Evolutionary conservation across 768 basidiomycete genomes (phyloP).

Genomic region (Hygrophoropsis aurantiaca): DNA sequence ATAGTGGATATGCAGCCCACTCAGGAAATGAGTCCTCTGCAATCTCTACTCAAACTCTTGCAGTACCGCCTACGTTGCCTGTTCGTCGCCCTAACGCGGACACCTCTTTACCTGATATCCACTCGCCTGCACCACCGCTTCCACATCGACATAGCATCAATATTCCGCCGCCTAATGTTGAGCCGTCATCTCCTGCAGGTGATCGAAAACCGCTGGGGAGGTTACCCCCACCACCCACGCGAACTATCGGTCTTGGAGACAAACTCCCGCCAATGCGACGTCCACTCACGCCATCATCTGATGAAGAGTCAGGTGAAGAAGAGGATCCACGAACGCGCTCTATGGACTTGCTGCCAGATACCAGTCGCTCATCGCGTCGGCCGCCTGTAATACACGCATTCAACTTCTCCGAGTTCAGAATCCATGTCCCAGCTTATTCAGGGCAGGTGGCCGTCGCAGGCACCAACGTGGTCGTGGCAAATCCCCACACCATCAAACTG

Average conservation of each 20-base stretch:
- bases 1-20: constrained; percentile 1
- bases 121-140: constrained; percentile 9
- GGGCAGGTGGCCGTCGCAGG: constrained; percentile 60
- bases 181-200: constrained; percentile 15
- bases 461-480: constrained; percentile 55
- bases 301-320: constrained; percentile 61
- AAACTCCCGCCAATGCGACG: constrained; percentile 66
- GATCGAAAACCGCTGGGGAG: constrained; percentile 32
- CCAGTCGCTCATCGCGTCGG: constrained; percentile 63
- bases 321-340: constrained; percentile 50
- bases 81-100: constrained; percentile 24
- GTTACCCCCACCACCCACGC: constrained; percentile 74
- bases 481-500: constrained; percentile 57
- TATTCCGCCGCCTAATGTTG: no score
- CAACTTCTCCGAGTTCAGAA: constrained; percentile 43
- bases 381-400: constrained; percentile 35
- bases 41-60: constrained; percentile 14
- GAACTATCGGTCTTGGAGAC: constrained; percentile 67
- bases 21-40: not conserved
- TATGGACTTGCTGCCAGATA: constrained; percentile 63
- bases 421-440: constrained; percentile 54
- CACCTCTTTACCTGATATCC: constrained; percentile 6
- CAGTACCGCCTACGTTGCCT: constrained; percentile 41
- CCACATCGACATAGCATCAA: no score
- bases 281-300: constrained; percentile 39